phyloP scores from a whole-genome alignment of 805 yeast genomes.

The Alloascoidea africana region DNA sequence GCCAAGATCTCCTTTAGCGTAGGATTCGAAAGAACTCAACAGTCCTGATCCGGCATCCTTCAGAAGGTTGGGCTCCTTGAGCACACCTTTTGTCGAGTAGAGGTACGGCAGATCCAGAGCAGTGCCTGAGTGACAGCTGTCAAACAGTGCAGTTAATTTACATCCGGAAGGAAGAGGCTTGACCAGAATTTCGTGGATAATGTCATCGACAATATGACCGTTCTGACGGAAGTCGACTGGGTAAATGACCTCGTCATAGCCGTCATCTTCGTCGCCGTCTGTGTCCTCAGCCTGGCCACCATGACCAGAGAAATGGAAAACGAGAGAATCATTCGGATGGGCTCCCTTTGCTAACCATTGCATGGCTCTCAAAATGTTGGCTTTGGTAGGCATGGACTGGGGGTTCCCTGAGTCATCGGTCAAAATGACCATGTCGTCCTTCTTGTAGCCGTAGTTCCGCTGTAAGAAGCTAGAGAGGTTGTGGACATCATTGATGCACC shows the following conservation, averaged over 20 bases:
- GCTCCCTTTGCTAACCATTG: conserved; percentile 69
- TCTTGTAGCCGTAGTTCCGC: conserved; percentile 21
- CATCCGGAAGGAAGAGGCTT: conserved; percentile 56
- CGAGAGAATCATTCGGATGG: conserved; percentile 58
- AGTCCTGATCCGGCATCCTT: conserved; percentile 64
- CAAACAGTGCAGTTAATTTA: conserved; percentile 66
- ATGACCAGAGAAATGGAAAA: conserved; percentile 80
- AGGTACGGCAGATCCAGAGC: conserved; percentile 67
- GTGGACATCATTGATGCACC: conserved; percentile 69
- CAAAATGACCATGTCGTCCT: conserved; percentile 22
- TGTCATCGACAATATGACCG: conserved; percentile 64
- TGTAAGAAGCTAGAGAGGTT: conserved; percentile 31
- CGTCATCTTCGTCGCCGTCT: conserved; percentile 66
- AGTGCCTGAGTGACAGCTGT: conserved; percentile 80
- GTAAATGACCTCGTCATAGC: conserved; percentile 56
- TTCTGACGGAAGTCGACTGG: conserved; percentile 55
- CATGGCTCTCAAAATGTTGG: conserved; percentile 66
- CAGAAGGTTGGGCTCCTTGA: conserved; percentile 68
- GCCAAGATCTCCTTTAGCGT: conserved; percentile 43
- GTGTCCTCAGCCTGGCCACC: conserved; percentile 62
- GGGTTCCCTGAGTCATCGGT: conserved; percentile 27
- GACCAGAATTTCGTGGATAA: conserved; percentile 58
- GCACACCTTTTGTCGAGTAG: conserved; percentile 70
- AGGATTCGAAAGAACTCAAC: conserved; percentile 40
- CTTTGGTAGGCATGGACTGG: conserved; percentile 40